Evolutionary conservation across 1,284 basidiomycete genomes (phyloP), one percentile per base, ranked within the genome.

Genomic region (Rhodotorula sp.): DNA sequence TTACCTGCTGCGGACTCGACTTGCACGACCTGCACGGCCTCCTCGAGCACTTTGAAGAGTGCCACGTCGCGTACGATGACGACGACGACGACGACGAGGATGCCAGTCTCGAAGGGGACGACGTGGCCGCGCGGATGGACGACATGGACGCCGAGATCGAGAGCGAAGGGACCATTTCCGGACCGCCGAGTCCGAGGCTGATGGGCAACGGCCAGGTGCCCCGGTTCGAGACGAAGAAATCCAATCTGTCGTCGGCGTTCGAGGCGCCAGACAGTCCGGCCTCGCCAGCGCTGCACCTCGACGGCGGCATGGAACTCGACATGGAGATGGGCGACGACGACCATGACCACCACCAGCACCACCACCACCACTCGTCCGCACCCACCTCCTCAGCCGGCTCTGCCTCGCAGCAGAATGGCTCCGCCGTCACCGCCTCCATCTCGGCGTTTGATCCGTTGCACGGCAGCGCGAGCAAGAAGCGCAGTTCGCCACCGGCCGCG

Each of bases 31-130:
- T 93, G 14, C 91, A 93, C 77, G 90, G 89, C 1, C 87, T 93
- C 34, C 85, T 93, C 8, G 90, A 93, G 80, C 91, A 93, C 79
- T 92, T 93, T 76, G 91, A 93, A 78, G 88, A 91, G 70, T 87
- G 87, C 59, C 91, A 93, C 80, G 89, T 92, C 64, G 61, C 74
- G 38, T 74, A 71, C 54, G 75, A 76, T 47, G 72, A 74, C 31
- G 75, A 74, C 28, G 48, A 43, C 28, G 48, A 43, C 3, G 66
- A 47, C 23, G 74, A 69, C 48, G 62, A 63, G 38, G 69, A 68
- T 38, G 75, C 76, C 57, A 66, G 66, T 2, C 52, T 69, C 49
- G 74, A 77, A 19, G 69, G 60, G 49, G 74, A 75, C 18, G 55
- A 34, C 28, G 65, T 50, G 16, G 38, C 38, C 38, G 38, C 38